phyloP scores from a whole-genome alignment of 805 yeast genomes.

The Hanseniaspora opuntiae region DNA sequence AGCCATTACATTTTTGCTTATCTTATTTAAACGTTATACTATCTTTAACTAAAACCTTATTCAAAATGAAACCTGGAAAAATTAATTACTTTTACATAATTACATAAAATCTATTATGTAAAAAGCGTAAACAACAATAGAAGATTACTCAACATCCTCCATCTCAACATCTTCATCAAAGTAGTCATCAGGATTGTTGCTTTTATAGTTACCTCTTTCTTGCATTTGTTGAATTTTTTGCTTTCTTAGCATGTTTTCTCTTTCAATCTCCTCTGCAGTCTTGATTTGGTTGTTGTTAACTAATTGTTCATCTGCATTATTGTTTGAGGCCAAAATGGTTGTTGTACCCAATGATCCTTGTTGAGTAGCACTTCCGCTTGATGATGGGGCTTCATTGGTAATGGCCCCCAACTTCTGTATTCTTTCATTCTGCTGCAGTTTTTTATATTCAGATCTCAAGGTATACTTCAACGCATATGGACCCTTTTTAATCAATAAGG shows the following conservation, averaged over 20 bases:
- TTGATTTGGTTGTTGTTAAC: conserved; percentile 9
- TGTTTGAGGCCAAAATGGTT: not conserved
- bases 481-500: conserved; percentile 80
- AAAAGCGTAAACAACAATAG: no score
- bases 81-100: no score
- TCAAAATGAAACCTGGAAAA: no score
- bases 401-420: conserved; percentile 49
- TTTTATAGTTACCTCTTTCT: conserved; percentile 36
- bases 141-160: conserved; percentile 50
- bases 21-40: no score
- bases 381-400: conserved; percentile 22
- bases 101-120: no score
- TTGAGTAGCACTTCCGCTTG: not conserved
- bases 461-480: conserved; percentile 90
- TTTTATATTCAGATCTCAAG: conserved; percentile 78
- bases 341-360: conserved; percentile 11
- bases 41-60: no score
- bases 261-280: conserved; percentile 5
- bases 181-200: conserved; percentile 40
- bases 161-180: conserved; percentile 59
- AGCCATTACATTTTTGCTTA: no score
- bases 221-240: conserved; percentile 66
- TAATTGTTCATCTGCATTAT: conserved; percentile 10
- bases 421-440: conserved; percentile 61
- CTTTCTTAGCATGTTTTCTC: conserved; percentile 22